A percentile compares a stretch with the other conserved stretches of the same genome.
Conservation (phyloP, 345 rosid species). For the Camelina neglecta region DNA sequence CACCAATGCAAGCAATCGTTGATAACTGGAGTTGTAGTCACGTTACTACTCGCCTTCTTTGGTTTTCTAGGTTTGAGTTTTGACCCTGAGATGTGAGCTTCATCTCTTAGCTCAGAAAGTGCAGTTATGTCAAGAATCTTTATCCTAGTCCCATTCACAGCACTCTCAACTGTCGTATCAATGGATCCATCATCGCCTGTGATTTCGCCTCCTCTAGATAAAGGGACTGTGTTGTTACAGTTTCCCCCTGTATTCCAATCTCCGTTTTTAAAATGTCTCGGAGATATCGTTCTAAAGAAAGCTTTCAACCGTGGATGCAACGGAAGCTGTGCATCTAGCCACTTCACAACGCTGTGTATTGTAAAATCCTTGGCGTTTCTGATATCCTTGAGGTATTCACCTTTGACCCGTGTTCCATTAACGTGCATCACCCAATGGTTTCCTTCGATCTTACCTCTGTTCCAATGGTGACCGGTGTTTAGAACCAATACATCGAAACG, state of each 20-base stretch:
- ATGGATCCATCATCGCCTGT: conserved; percentile 52
- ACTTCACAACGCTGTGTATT: conserved; percentile 54
- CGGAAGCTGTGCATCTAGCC: conserved; percentile 70
- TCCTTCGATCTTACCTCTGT: conserved; percentile 67
- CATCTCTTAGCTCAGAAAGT: conserved; percentile 71
- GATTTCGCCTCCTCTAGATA: conserved; percentile 57
- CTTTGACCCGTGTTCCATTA: conserved; percentile 54
- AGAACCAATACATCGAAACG: conserved; percentile 66
- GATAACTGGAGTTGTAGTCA: conserved; percentile 40
- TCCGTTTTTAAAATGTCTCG: conserved; percentile 71
- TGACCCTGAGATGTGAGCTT: conserved; percentile 63
- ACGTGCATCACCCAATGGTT: conserved; percentile 76
- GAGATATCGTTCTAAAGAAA: conserved; percentile 78
- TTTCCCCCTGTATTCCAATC: conserved; percentile 87
- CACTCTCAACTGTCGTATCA: conserved; percentile 59
- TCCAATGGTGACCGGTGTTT: conserved; percentile 91
- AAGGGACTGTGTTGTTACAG: conserved; percentile 67
- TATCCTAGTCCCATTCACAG: conserved; percentile 62
- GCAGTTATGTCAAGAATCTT: conserved; percentile 76
- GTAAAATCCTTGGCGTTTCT: conserved; percentile 65
- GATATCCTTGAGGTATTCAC: conserved; percentile 47
- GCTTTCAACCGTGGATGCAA: conserved; percentile 57
- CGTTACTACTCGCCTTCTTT: conserved; percentile 54
- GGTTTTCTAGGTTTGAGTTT: conserved; percentile 49
- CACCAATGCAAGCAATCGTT: conserved; percentile 98